Evolutionary conservation across 2,329 filamentous ascomycete species (phyloP), one percentile per base, ranked within the genome.

Genomic region (Blastomyces silverae): DNA sequence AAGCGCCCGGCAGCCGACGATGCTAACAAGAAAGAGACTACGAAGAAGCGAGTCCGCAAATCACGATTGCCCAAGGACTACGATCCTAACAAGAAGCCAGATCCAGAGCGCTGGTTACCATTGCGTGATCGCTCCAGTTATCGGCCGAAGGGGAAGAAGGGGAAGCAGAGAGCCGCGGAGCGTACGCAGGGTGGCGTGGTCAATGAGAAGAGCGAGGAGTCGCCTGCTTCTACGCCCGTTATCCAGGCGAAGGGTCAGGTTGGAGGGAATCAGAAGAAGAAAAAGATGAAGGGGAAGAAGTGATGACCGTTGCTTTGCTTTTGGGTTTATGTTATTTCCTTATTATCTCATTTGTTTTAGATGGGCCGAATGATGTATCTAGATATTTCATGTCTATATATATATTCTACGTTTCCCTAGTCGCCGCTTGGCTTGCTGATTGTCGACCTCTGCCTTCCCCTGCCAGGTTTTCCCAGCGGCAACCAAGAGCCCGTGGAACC

Each of bases 21-120:
- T 31, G 6, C 28, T 39, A 46, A 39, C 58, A 74, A 73, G 60
- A 71, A 76, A 42, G 69, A 68, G 13, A 72, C 73, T 20, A 69
- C 69, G 6, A 77, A 74, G 66, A 79, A 79, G 67, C 79, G 76
- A 64, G 66, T 80, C 25, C 77, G 80, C 42, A 80, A 79, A 67
- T 80, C 79, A 25, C 75, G 78, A 57, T 70, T 81, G 25, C 79
- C 80, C 10, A 81, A 81, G 72, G 77, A 82, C 64, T 80, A 77
- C 64, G 90, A 91, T 66, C 84, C 90, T 62, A 85, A 83, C 70
- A 95, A 92, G 81, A 87, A 87, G 69, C 85, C 90, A 44, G 94
- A 99, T 76, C 88, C 91, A 0, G 94, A 99, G 78, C 84, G 94
- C 67, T 99, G 94, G 94, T 79, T 99, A 66, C 93, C 94, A 15